Evolutionary conservation across 495 filamentous ascomycete genomes (phyloP).

Genomic region (Penicillium coprophilum): DNA sequence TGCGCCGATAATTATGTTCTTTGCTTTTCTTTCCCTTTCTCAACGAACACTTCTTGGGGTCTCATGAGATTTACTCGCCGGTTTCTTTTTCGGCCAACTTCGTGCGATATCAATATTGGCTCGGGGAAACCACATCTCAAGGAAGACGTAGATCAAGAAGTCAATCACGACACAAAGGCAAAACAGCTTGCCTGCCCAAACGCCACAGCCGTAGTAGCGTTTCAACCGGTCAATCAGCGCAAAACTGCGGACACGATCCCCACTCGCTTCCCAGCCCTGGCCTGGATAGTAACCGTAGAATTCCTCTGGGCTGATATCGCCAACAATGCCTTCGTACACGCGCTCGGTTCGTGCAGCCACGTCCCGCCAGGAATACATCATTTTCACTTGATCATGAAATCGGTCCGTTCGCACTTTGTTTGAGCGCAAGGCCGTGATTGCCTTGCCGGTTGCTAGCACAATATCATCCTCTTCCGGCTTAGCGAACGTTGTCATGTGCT

Average conservation of each 20-base stretch:
- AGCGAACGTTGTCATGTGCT: constrained; percentile 83
- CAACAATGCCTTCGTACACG: constrained; percentile 89
- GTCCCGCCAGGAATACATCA: constrained; percentile 98
- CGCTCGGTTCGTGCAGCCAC: constrained; percentile 89
- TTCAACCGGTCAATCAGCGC: constrained; percentile 93
- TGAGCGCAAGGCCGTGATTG: constrained; percentile 80
- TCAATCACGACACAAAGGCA: constrained; percentile 93
- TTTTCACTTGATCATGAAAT: constrained; percentile 94
- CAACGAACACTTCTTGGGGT: constrained; percentile 22
- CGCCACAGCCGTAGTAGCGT: constrained; percentile 97
- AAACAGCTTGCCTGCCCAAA: constrained; percentile 97
- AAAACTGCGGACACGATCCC: constrained; percentile 78
- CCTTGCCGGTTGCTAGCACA: constrained; percentile 71
- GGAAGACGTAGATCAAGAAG: constrained; percentile 79
- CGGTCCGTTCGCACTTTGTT: constrained; percentile 87
- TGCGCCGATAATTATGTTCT: background rate
- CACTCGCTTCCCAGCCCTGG: constrained; percentile 63
- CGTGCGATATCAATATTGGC: constrained; percentile 82
- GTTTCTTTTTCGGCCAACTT: constrained; percentile 81
- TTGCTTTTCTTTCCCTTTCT: too few relatives aligned
- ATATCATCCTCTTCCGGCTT: constrained; percentile 72
- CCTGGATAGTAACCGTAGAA: constrained; percentile 78
- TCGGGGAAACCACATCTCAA: constrained; percentile 85
- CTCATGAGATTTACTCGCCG: constrained; percentile 14
- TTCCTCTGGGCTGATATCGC: constrained; percentile 76